Conservation (phyloP, 768 basidiomycete species). For the Rhizopogon vulgaris region DNA sequence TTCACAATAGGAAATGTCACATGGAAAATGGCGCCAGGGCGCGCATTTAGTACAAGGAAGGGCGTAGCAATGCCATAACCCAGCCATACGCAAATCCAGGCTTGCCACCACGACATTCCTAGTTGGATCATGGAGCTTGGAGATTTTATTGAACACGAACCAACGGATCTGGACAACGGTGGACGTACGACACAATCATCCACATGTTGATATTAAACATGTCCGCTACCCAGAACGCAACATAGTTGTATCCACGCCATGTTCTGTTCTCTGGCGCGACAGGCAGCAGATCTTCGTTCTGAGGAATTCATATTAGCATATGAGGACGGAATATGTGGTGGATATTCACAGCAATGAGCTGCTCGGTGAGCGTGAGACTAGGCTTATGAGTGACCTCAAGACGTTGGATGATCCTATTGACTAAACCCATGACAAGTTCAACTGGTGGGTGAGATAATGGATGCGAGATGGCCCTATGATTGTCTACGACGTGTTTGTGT, state of each 20-base stretch:
- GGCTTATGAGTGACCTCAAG: conserved; percentile 52
- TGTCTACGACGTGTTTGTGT: neutral
- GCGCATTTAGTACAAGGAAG: conserved; percentile 72
- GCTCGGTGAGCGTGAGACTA: conserved; percentile 45
- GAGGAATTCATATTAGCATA: conserved; percentile 2
- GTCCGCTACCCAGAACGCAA: conserved; percentile 76
- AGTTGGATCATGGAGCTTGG: conserved; percentile 55
- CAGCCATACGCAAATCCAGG: conserved; percentile 76
- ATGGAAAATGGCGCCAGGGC: conserved; percentile 73
- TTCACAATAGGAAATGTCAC: conserved; percentile 72
- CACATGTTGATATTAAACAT: conserved; percentile 78
- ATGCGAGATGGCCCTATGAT: neutral
- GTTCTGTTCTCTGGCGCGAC: conserved; percentile 56
- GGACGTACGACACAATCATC: conserved; percentile 56
- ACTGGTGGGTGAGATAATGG: no score
- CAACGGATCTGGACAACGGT: neutral
- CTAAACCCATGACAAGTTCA: conserved; percentile 15
- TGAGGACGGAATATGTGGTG: neutral
- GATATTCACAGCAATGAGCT: conserved; percentile 49
- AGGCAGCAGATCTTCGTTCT: conserved; percentile 73
- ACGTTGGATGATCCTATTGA: conserved; percentile 18
- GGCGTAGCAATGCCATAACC: conserved; percentile 55
- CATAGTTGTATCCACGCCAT: conserved; percentile 62
- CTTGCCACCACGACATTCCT: conserved; percentile 79
- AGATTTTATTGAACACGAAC: neutral